Conservation (phyloP, 495 filamentous ascomycete genomes). For the Tuber calosporum region DNA sequence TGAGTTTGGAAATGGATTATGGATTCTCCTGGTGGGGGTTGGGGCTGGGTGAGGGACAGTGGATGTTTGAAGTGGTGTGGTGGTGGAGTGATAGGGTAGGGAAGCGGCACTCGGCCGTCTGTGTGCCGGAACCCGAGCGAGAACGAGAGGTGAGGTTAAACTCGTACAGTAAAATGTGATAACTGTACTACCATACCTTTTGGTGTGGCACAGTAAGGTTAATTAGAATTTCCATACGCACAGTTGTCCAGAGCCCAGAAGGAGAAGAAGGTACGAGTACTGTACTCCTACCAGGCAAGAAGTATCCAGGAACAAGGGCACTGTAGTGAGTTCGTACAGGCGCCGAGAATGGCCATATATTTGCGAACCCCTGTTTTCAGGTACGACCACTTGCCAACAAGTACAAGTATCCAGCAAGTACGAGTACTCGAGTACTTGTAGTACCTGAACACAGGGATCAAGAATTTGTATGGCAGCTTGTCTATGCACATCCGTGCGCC, state of each 20-base stretch:
- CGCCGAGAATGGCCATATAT: too few species aligned
- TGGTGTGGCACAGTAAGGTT: not conserved
- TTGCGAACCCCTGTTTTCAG: too few species aligned
- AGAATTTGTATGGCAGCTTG: too few species aligned
- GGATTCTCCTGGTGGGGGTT: not conserved
- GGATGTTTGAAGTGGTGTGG: not conserved
- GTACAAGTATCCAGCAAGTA: too few species aligned
- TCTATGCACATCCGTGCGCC: too few species aligned
- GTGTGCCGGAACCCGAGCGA: conserved; percentile 1
- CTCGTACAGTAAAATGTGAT: not conserved
- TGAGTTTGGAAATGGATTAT: not conserved
- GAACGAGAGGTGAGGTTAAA: not conserved
- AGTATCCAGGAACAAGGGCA: too few species aligned
- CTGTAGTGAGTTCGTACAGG: too few species aligned
- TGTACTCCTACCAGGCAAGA: too few species aligned
- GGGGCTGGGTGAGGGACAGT: not conserved
- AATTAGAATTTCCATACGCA: not conserved
- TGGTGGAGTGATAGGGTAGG: not conserved
- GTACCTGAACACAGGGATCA: too few species aligned
- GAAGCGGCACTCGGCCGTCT: not conserved
- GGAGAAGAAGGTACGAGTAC: not conserved
- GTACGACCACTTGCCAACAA: too few species aligned
- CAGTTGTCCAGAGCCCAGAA: not conserved
- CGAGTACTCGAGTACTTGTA: too few species aligned
- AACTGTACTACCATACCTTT: not conserved